Conservation (phyloP, 169 alveolate genomes). For the Cryptosporidium sp. region DNA sequence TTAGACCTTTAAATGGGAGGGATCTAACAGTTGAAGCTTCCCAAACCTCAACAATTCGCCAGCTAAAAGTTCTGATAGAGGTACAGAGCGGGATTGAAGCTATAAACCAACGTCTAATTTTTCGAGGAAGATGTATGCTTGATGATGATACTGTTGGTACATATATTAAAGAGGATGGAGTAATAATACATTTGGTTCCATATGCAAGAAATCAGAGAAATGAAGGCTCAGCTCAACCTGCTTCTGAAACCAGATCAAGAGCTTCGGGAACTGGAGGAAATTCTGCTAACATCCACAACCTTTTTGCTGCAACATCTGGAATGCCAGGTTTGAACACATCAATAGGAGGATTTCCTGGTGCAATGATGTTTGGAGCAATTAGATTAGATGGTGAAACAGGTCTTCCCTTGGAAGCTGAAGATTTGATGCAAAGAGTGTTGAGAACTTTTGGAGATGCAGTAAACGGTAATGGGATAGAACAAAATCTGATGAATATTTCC, state of each 20-base stretch:
- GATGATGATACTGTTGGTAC: constrained; percentile 58
- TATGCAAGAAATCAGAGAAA: constrained; percentile 37
- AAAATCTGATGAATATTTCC: not conserved
- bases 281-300: constrained; percentile 1
- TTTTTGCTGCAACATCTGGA: constrained; percentile 8
- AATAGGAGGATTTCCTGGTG: constrained; percentile 69
- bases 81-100: constrained; percentile 72
- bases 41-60: constrained; percentile 43
- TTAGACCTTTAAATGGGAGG: constrained; percentile 65
- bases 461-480: not conserved
- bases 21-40: constrained; percentile 51
- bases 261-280: constrained; percentile 3
- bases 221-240: not conserved
- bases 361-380: constrained; percentile 75
- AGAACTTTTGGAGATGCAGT: constrained; percentile 69
- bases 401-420: constrained; percentile 55
- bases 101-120: constrained; percentile 45
- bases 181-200: constrained; percentile 62
- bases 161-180: constrained; percentile 47
- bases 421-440: constrained; percentile 62
- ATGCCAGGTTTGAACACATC: constrained; percentile 16
- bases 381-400: constrained; percentile 43
- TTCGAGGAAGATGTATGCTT: constrained; percentile 71
- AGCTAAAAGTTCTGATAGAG: constrained; percentile 55
- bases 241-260: constrained; percentile 2